phyloP scores from a whole-genome alignment of 495 filamentous ascomycete genomes.

The Penicillium paradoxum region DNA sequence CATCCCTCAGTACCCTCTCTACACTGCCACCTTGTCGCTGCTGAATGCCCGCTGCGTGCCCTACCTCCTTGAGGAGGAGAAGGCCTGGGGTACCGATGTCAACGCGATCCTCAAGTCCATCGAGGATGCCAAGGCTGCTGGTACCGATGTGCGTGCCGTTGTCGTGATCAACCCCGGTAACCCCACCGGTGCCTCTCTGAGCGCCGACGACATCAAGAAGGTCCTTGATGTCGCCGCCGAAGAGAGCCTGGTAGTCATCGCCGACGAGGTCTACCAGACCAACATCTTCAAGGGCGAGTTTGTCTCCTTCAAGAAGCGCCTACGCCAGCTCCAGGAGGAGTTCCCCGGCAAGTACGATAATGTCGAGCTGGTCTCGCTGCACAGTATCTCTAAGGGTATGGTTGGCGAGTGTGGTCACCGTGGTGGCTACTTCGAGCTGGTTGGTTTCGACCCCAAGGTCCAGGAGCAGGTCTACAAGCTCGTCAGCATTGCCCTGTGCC shows the following conservation, averaged over 20 bases:
- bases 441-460: constrained; percentile 80
- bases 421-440: constrained; percentile 93
- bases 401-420: constrained; percentile 97
- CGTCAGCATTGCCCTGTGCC: constrained; percentile 89
- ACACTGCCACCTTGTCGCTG: constrained; percentile 86
- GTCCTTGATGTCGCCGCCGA: constrained; percentile 81
- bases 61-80: constrained; percentile 83
- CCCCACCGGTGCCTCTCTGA: constrained; percentile 84
- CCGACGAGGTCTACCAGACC: constrained; percentile 98
- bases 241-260: constrained; percentile 81
- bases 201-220: constrained; percentile 67
- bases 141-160: constrained; percentile 82
- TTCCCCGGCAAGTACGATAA: constrained; percentile 69
- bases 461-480: constrained; percentile 97
- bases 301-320: constrained; percentile 86
- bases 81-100: constrained; percentile 82
- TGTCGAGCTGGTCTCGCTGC: constrained; percentile 80
- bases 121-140: constrained; percentile 63
- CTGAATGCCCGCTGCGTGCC: constrained; percentile 84
- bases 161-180: constrained; percentile 98
- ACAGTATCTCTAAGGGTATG: constrained; percentile 93
- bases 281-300: constrained; percentile 94
- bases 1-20: constrained; percentile 96
- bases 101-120: constrained; percentile 65
- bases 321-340: constrained; percentile 77